phyloP scores from a whole-genome alignment of 1,284 basidiomycete genomes.

The Cystodermella granulosa region DNA sequence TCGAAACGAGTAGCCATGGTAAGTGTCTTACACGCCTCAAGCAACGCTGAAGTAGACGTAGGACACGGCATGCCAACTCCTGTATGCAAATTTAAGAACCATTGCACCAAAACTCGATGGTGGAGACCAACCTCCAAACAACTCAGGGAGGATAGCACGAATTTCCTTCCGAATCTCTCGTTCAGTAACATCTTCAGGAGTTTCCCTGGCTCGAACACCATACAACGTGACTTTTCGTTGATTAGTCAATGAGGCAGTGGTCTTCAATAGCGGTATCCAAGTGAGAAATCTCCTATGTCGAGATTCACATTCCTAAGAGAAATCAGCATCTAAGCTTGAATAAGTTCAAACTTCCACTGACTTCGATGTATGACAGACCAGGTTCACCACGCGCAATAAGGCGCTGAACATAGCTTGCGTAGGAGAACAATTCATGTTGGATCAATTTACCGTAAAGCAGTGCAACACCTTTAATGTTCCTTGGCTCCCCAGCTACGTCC shows the following conservation, averaged over 20 bases:
- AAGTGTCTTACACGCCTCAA: constrained; percentile 44
- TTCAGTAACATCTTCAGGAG: constrained; percentile 63
- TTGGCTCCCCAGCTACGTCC: constrained; percentile 53
- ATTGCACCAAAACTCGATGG: neutral
- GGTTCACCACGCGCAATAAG: constrained; percentile 76
- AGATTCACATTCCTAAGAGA: constrained; percentile 40
- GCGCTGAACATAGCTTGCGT: constrained; percentile 78
- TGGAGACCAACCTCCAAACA: constrained; percentile 55
- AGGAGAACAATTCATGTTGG: constrained; percentile 73
- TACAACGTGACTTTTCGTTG: constrained; percentile 67
- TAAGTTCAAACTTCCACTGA: constrained; percentile 24
- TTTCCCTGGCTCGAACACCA: constrained; percentile 60
- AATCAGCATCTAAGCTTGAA: constrained; percentile 5
- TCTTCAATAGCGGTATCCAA: constrained; percentile 62
- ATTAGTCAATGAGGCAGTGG: constrained; percentile 52
- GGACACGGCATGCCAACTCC: constrained; percentile 10
- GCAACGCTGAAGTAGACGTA: constrained; percentile 40
- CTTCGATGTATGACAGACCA: constrained; percentile 55
- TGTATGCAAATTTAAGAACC: neutral
- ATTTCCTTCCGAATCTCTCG: constrained; percentile 65
- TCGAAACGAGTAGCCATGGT: constrained; percentile 60
- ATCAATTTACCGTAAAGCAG: constrained; percentile 78
- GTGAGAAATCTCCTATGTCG: constrained; percentile 64
- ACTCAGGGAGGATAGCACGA: constrained; percentile 55
- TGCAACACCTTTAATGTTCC: constrained; percentile 61